These are phyloP conservation scores for Hypoxylon intermedium DNA, from an alignment of 495 filamentous ascomycete genomes.

Conservation along the genomic window DNA sequence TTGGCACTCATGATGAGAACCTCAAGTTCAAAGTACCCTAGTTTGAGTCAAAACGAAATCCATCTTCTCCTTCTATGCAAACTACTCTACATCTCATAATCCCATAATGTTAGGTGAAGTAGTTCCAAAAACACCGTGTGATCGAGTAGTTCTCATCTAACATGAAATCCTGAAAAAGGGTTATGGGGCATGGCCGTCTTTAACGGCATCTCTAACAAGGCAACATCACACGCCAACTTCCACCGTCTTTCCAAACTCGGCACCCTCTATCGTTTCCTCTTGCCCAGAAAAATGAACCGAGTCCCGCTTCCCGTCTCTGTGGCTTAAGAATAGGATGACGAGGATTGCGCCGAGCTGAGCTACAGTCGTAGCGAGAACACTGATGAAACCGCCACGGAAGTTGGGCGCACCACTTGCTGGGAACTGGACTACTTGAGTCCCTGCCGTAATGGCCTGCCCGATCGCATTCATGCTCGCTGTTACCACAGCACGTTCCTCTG, in stretches of 20 bases:
- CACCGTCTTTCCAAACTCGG: slow-evolving; percentile 14
- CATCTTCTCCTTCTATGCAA: no score
- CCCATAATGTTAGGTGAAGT: no score
- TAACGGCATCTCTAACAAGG: no score
- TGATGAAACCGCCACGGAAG: slow-evolving; percentile 42
- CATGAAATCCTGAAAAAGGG: neutral
- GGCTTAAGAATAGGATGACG: slow-evolving; percentile 18
- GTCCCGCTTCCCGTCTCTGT: slow-evolving; percentile 6
- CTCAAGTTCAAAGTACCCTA: no score
- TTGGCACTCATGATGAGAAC: neutral
- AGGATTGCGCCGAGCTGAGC: slow-evolving; percentile 28
- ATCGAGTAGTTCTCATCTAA: no score
- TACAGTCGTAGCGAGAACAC: slow-evolving; percentile 30
- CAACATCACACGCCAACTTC: neutral
- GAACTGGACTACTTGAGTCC: slow-evolving; percentile 46
- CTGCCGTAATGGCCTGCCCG: slow-evolving; percentile 46
- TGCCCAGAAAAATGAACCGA: slow-evolving; percentile 18
- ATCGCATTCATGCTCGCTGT: slow-evolving; percentile 50
- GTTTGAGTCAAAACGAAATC: no score
- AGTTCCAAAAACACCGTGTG: no score
- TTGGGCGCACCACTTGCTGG: slow-evolving; percentile 41
- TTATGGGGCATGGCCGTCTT: no score
- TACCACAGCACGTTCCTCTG: slow-evolving; percentile 47
- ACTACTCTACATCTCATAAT: no score
- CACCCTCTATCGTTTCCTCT: slow-evolving; percentile 7